Evolutionary conservation across 768 basidiomycete genomes (phyloP), one percentile per base, ranked within the genome.

Genomic region (Strobilomyces confusus): DNA sequence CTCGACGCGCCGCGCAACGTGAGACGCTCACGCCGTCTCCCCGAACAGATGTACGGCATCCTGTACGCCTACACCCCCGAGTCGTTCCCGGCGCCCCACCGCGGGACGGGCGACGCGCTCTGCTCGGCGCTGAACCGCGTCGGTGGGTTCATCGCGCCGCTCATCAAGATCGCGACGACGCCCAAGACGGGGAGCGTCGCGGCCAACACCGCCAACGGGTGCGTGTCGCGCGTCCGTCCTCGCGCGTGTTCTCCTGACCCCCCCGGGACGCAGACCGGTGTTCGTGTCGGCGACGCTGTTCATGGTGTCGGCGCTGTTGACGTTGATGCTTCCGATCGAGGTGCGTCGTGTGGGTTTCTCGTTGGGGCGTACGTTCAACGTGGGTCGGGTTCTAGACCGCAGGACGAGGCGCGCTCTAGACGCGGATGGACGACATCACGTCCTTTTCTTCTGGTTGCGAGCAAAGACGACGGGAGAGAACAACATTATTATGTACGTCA

Each of bases 41-140:
- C 4, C 11, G 44, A 23, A 49, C 23, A 67, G 75, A 77, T 78
- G 77, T 80, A 80, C 54, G 80, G 78, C 11, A 73, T 80, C 11
- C 68, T 81, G 14, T 83, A 77, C 49, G 80, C 80, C 2, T 81
- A 81, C 58, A 82, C 81, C 9, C 81, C 81, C 1, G 81, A 83
- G 60, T 77, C 80, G 19, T 83, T 83, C 69, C 78, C 81, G 0
- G 78, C 79, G 0, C 77, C 79, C 4, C 78, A 80, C 56, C 75
- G 81, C 33, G 81, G 81, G 3, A 80, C 80, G 0, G 80, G 79
- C 11, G 77, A 80, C 51, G 80, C 80, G 4, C 74, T 74, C 58
- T 76, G 66, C 56, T 73, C 73, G 55, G 76, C 73, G 15, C 71
- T 80, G 58, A 81, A 81, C 59, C 71, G 77, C 33, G 71, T 78